A percentile compares a stretch with the other conserved stretches of the same genome.
Conservation (phyloP, 2,329 filamentous ascomycete genomes). For the Colletotrichum paranaense region DNA sequence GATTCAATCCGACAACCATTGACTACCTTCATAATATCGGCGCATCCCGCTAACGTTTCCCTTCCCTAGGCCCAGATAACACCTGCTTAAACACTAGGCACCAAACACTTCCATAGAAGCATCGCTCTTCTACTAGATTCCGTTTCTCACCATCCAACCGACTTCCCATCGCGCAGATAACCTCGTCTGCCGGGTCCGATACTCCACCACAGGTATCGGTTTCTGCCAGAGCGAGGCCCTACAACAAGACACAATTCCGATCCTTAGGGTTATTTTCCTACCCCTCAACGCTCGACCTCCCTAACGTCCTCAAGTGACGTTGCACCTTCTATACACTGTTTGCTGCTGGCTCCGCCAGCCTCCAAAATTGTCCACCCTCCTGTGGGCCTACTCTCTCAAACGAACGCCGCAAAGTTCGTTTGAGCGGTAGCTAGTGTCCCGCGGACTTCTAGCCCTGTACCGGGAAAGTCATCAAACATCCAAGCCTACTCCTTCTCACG, state of each 20-base stretch:
- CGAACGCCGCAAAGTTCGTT: constrained; percentile 95
- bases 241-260: constrained; percentile 85
- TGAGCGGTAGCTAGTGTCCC: constrained; percentile 98
- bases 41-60: not conserved
- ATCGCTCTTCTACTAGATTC: constrained; percentile 27
- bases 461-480: constrained; percentile 1
- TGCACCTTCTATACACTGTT: constrained; percentile 50
- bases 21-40: not conserved
- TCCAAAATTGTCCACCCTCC: constrained; percentile 69
- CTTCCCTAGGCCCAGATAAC: constrained; percentile 38
- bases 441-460: constrained; percentile 65
- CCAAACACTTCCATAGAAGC: not conserved
- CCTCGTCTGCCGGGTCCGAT: constrained; percentile 87
- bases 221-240: constrained; percentile 75
- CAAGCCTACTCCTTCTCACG: constrained; percentile 36
- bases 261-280: constrained; percentile 83
- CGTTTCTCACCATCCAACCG: constrained; percentile 35
- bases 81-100: constrained; percentile 18
- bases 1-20: not conserved
- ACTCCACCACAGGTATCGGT: constrained; percentile 86
- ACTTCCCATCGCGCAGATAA: constrained; percentile 56
- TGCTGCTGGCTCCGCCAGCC: constrained; percentile 93
- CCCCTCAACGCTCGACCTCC: constrained; percentile 88
- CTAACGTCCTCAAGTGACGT: constrained; percentile 85
- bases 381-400: constrained; percentile 98